Percentiles rank a stretch among this genome's conserved stretches.
These are phyloP conservation scores for Boletus vinaceobasis DNA, from an alignment of 768 basidiomycete species.

Conservation along the genomic window DNA sequence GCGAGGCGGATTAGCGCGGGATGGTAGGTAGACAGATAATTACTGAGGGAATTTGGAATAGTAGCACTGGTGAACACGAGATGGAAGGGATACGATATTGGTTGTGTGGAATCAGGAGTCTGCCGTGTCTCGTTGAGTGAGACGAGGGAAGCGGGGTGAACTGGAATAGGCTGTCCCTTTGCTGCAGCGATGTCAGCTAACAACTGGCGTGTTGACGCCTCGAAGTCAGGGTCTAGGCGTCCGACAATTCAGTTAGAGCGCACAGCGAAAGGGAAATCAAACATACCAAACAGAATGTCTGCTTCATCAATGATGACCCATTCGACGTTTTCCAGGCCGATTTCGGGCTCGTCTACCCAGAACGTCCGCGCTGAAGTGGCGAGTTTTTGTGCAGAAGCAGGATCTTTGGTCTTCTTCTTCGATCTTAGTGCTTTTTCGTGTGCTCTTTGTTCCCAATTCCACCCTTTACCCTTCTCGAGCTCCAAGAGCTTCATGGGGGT, in stretches of 20 bases:
- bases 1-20: slow-evolving; percentile 68
- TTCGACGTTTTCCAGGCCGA: slow-evolving; percentile 68
- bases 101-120: slow-evolving; percentile 10
- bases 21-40: slow-evolving; percentile 60
- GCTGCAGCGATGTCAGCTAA: slow-evolving; percentile 69
- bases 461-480: slow-evolving; percentile 51
- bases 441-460: slow-evolving; percentile 42
- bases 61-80: slow-evolving; percentile 83
- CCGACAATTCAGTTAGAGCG: background rate
- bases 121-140: slow-evolving; percentile 5
- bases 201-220: slow-evolving; percentile 64
- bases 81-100: slow-evolving; percentile 66
- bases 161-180: slow-evolving; percentile 35
- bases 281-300: slow-evolving; percentile 80
- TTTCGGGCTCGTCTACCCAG: slow-evolving; percentile 49
- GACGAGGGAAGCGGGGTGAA: slow-evolving; percentile 18
- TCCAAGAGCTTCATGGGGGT: slow-evolving; percentile 65
- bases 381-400: slow-evolving; percentile 7
- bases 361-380: slow-evolving; percentile 29
- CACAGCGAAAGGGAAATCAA: background rate
- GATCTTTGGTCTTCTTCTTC: slow-evolving; percentile 31
- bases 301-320: slow-evolving; percentile 94
- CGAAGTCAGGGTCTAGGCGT: slow-evolving; percentile 72
- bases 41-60: slow-evolving; percentile 70
- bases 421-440: slow-evolving; percentile 21